These are phyloP conservation scores for Candida boleticola DNA, from an alignment of 805 yeast genomes.

Conservation along the genomic window DNA sequence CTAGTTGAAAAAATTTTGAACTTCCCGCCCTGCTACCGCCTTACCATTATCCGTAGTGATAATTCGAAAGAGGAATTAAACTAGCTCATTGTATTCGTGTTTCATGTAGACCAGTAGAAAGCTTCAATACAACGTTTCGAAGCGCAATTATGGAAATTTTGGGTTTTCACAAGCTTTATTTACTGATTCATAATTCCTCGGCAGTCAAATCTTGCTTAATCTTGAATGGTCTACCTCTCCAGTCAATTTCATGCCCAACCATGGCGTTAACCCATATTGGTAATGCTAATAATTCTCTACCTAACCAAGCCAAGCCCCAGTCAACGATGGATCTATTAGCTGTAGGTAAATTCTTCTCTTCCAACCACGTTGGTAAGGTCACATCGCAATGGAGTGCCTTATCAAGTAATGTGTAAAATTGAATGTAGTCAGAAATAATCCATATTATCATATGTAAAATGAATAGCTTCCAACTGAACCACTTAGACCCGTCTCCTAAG, in stretches of 20 bases:
- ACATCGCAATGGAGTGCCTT: conserved; percentile 15
- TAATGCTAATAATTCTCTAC: conserved; percentile 71
- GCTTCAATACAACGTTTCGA: no score
- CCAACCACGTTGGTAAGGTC: conserved; percentile 26
- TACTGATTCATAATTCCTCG: conserved; percentile 55
- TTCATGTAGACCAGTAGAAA: no score
- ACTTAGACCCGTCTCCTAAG: conserved; percentile 16
- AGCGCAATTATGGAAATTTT: no score
- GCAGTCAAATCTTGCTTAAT: conserved; percentile 77
- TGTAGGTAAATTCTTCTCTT: conserved; percentile 15
- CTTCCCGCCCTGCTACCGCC: no score
- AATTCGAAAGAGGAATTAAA: no score
- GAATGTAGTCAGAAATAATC: conserved; percentile 63
- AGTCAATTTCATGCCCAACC: conserved; percentile 71
- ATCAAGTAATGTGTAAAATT: conserved; percentile 46
- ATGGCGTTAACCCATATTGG: conserved; percentile 85
- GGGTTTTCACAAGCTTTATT: no score
- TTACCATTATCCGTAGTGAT: no score
- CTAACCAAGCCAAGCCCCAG: conserved; percentile 52
- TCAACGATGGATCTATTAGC: conserved; percentile 13
- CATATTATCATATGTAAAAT: conserved; percentile 57
- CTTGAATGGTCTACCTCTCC: conserved; percentile 75
- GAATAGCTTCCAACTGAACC: conserved; percentile 39
- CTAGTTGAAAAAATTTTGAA: no score
- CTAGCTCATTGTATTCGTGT: no score